Percentiles rank a stretch among this genome's conserved stretches.
phyloP scores from a whole-genome alignment of 768 basidiomycete species.

The Boletus subcaerulescens region DNA sequence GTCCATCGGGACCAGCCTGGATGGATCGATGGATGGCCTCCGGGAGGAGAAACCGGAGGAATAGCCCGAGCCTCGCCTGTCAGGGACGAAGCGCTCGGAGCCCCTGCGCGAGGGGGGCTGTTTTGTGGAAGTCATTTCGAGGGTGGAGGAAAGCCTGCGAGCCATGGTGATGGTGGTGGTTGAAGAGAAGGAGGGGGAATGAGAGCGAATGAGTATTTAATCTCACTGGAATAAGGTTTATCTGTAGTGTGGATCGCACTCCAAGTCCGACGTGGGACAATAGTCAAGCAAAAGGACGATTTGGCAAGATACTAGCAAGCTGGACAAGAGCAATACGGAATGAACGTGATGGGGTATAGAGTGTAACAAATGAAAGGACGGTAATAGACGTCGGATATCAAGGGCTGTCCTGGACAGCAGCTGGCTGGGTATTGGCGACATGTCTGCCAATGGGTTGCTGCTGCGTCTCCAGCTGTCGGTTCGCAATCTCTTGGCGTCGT shows the following conservation, averaged over 20 bases:
- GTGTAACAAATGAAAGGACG: slow-evolving; percentile 18
- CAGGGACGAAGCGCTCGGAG: slow-evolving; percentile 43
- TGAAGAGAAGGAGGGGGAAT: not conserved
- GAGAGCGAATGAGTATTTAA: slow-evolving; percentile 5
- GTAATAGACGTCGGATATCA: slow-evolving; percentile 29
- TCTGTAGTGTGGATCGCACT: not conserved
- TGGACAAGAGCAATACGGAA: slow-evolving; percentile 13
- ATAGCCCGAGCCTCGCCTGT: slow-evolving; percentile 49
- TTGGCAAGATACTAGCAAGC: too few relatives aligned
- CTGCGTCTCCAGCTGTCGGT: slow-evolving; percentile 33
- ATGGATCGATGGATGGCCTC: slow-evolving; percentile 74
- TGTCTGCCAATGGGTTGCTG: slow-evolving; percentile 1
- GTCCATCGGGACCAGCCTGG: slow-evolving; percentile 75
- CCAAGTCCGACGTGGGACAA: slow-evolving; percentile 3
- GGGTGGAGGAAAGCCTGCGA: slow-evolving; percentile 26
- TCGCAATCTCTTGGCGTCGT: slow-evolving; percentile 44
- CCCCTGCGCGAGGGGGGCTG: slow-evolving; percentile 40
- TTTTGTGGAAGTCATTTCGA: slow-evolving; percentile 33
- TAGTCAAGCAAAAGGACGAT: not conserved
- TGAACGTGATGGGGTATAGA: slow-evolving; percentile 28
- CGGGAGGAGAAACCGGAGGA: slow-evolving; percentile 50
- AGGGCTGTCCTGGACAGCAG: slow-evolving; percentile 17
- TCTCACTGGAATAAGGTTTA: slow-evolving; percentile 16
- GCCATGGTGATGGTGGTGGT: slow-evolving; percentile 19
- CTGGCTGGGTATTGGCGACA: slow-evolving; percentile 14